These are phyloP conservation scores for Botryotinia narcissicola DNA, from an alignment of 2,329 filamentous ascomycete genomes.

Conservation along the genomic window DNA sequence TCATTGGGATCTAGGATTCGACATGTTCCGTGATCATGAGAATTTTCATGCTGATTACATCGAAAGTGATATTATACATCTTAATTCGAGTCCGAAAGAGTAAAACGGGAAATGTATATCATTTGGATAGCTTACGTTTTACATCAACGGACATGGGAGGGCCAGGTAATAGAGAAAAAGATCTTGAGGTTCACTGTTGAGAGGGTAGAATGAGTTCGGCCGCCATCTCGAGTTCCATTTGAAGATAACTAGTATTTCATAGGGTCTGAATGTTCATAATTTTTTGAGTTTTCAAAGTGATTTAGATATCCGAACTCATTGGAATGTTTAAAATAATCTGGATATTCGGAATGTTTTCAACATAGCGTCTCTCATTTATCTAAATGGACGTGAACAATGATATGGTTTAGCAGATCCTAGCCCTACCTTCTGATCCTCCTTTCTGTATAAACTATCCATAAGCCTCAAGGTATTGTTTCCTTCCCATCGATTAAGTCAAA, in stretches of 20 bases:
- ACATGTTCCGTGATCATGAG: conserved; percentile 41
- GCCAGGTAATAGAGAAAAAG: conserved; percentile 35
- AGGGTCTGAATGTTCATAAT: background rate
- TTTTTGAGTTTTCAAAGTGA: fast-evolving
- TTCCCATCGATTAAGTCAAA: too few species aligned
- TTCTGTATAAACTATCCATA: too few species aligned
- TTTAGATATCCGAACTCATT: too few species aligned
- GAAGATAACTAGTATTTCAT: background rate
- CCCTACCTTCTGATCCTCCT: too few species aligned
- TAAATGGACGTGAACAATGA: too few species aligned
- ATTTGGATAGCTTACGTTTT: conserved; percentile 44
- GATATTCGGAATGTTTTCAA: too few species aligned
- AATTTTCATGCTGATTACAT: conserved; percentile 38
- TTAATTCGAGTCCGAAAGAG: conserved; percentile 33
- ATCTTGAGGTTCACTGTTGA: background rate
- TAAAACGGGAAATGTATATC: conserved; percentile 43
- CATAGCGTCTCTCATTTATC: too few species aligned
- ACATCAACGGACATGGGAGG: conserved; percentile 44
- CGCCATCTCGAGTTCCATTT: background rate
- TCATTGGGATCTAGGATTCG: conserved; percentile 40
- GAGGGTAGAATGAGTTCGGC: background rate
- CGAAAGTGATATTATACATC: conserved; percentile 34
- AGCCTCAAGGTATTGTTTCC: too few species aligned
- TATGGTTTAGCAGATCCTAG: too few species aligned
- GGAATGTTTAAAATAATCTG: too few species aligned